Percentiles rank a stretch among this genome's conserved stretches.
Conservation (phyloP, 371 early-diverging fungal species). For the Mortierella sp. region DNA sequence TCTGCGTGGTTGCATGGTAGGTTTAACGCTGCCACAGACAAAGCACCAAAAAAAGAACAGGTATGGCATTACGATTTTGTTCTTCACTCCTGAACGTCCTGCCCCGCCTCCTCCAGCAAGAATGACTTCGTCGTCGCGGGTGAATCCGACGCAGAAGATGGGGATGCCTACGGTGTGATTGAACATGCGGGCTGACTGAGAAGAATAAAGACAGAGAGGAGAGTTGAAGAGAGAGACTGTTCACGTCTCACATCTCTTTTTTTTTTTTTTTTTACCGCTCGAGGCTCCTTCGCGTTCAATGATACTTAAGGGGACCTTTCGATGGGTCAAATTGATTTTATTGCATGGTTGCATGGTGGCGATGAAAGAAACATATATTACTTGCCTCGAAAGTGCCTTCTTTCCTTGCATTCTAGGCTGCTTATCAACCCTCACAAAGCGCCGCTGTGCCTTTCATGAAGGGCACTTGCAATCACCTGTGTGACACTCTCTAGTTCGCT, state of each 20-base stretch:
- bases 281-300: too few species aligned
- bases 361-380: not conserved
- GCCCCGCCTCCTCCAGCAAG: slow-evolving; percentile 81
- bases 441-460: slow-evolving; percentile 53
- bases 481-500: slow-evolving; percentile 56
- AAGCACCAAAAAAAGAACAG: not conserved
- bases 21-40: too few species aligned
- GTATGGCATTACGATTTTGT: slow-evolving; percentile 68
- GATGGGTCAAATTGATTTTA: too few species aligned
- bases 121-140: slow-evolving; percentile 65
- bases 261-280: too few species aligned
- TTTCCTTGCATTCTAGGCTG: not conserved
- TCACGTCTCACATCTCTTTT: too few species aligned
- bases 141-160: slow-evolving; percentile 72
- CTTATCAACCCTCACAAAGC: slow-evolving; percentile 9
- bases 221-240: too few species aligned
- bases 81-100: slow-evolving; percentile 75
- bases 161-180: slow-evolving; percentile 66
- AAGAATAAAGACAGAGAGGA: not conserved
- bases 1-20: too few species aligned
- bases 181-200: slow-evolving; percentile 22
- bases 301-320: too few species aligned
- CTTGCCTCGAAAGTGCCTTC: not conserved
- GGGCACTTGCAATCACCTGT: slow-evolving; percentile 51
- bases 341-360: too few species aligned